Evolutionary conservation across 2,329 filamentous ascomycete species (phyloP).

Genomic region (Ophiostoma himal-ulmi): DNA sequence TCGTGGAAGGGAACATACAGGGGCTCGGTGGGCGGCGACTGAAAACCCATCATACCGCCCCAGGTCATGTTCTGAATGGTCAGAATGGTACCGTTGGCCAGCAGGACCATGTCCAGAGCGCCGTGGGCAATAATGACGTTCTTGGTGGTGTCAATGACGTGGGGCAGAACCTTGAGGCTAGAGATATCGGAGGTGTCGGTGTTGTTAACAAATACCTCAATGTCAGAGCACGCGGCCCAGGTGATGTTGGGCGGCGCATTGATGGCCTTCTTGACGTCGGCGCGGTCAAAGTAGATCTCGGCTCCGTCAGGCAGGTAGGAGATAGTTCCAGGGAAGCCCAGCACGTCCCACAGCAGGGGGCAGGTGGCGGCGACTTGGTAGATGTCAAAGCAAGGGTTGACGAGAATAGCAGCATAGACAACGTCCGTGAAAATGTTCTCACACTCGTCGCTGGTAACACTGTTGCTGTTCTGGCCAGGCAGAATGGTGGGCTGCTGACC

Average conservation of each 20-base stretch:
- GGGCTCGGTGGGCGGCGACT: constrained; percentile 50
- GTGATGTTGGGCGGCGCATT: constrained; percentile 32
- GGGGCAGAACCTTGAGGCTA: constrained; percentile 54
- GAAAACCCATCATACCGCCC: constrained; percentile 66
- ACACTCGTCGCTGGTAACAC: constrained; percentile 44
- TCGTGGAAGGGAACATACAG: constrained; percentile 65
- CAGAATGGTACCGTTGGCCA: constrained; percentile 63
- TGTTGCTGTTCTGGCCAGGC: constrained; percentile 40
- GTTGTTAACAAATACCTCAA: constrained; percentile 35
- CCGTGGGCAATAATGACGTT: constrained; percentile 72
- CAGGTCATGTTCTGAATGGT: constrained; percentile 78
- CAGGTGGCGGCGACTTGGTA: constrained; percentile 70
- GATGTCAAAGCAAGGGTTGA: constrained; percentile 75
- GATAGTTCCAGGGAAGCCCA: constrained; percentile 56
- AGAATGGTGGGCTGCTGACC: constrained; percentile 49
- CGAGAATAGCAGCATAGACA: constrained; percentile 43
- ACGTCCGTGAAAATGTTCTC: constrained; percentile 52
- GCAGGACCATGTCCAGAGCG: constrained; percentile 60
- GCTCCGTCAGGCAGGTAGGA: constrained; percentile 58
- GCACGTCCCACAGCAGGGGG: constrained; percentile 61
- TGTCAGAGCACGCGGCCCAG: constrained; percentile 52
- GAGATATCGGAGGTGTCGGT: constrained; percentile 51
- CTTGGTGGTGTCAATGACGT: constrained; percentile 66
- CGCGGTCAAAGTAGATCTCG: constrained; percentile 64
- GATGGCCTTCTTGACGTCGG: constrained; percentile 35